Percentiles rank a stretch among this genome's conserved stretches.
These are phyloP conservation scores for Collybia nuda DNA, from an alignment of 768 basidiomycete genomes.

Conservation along the genomic window DNA sequence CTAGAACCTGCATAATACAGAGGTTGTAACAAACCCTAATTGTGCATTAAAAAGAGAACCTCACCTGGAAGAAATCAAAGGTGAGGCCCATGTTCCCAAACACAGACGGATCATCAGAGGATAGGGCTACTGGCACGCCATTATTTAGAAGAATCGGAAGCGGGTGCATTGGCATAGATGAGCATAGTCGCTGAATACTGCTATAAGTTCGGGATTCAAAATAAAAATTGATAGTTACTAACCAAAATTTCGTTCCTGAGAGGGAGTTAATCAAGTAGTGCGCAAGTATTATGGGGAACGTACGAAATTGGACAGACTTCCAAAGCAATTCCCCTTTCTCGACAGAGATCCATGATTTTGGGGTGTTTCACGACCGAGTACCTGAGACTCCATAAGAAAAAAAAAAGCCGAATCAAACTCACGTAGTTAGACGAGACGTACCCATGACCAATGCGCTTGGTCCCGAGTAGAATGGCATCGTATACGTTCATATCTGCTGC, in stretches of 20 bases:
- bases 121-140: conserved; percentile 69
- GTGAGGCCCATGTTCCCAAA: conserved; percentile 80
- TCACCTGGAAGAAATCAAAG: conserved; percentile 77
- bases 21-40: too few species aligned
- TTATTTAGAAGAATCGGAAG: conserved; percentile 71
- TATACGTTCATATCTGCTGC: conserved; percentile 71
- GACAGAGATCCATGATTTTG: conserved; percentile 65
- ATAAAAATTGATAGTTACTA: conserved; percentile 10
- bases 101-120: conserved; percentile 74
- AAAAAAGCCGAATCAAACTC: neutral
- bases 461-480: conserved; percentile 76
- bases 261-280: neutral
- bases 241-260: conserved; percentile 71
- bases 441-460: conserved; percentile 84
- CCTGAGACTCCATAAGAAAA: conserved; percentile 28
- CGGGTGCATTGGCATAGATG: conserved; percentile 81
- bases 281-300: conserved; percentile 22
- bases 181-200: conserved; percentile 57
- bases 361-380: conserved; percentile 81
- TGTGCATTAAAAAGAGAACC: neutral
- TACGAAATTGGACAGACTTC: conserved; percentile 86
- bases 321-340: conserved; percentile 59
- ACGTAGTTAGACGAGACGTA: conserved; percentile 20
- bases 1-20: conserved; percentile 48
- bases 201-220: neutral